These are phyloP conservation scores for Sodiomyces alkalinus DNA, from an alignment of 2,329 filamentous ascomycete species.

Conservation along the genomic window DNA sequence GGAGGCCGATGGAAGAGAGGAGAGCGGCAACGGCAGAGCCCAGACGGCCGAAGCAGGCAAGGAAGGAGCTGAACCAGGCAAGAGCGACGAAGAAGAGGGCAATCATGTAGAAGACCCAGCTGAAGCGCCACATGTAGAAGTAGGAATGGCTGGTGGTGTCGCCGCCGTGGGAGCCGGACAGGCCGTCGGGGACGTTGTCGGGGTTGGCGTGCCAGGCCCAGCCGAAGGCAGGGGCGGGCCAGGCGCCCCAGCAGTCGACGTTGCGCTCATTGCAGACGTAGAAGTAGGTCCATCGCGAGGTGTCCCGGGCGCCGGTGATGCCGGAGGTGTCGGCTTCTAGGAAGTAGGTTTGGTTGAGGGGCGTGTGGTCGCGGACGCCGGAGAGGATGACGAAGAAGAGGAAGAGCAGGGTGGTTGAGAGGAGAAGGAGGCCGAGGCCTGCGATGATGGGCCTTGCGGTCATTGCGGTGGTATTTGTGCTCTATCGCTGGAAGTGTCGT, in stretches of 20 bases:
- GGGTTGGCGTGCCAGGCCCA: constrained; percentile 47
- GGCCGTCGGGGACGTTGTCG: constrained; percentile 22
- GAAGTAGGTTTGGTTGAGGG: constrained; percentile 69
- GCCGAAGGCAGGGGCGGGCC: constrained; percentile 54
- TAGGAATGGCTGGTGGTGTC: constrained; percentile 43
- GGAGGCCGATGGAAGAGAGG: constrained; percentile 41
- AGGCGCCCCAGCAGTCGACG: constrained; percentile 46
- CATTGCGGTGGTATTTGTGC: constrained; percentile 6
- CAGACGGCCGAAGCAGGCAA: constrained; percentile 57
- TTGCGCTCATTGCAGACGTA: constrained; percentile 56
- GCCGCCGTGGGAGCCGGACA: constrained; percentile 36
- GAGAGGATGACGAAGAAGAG: constrained; percentile 45
- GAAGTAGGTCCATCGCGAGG: constrained; percentile 84
- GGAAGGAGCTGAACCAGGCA: constrained; percentile 51
- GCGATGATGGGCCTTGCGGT: constrained; percentile 24
- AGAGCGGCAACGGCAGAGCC: constrained; percentile 52
- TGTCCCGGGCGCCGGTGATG: constrained; percentile 51
- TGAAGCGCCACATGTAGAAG: constrained; percentile 80
- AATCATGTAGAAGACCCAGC: constrained; percentile 83
- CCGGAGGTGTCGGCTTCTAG: constrained; percentile 61
- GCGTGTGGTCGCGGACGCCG: constrained; percentile 31
- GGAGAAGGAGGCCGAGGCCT: constrained; percentile 29
- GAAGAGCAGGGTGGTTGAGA: constrained; percentile 34
- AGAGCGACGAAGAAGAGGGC: constrained; percentile 61
- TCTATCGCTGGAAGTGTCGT: too few relatives aligned